Evolutionary conservation across 805 yeast species (phyloP), one percentile per base, ranked within the genome.

Genomic region (Barnettozyma sucrosica): DNA sequence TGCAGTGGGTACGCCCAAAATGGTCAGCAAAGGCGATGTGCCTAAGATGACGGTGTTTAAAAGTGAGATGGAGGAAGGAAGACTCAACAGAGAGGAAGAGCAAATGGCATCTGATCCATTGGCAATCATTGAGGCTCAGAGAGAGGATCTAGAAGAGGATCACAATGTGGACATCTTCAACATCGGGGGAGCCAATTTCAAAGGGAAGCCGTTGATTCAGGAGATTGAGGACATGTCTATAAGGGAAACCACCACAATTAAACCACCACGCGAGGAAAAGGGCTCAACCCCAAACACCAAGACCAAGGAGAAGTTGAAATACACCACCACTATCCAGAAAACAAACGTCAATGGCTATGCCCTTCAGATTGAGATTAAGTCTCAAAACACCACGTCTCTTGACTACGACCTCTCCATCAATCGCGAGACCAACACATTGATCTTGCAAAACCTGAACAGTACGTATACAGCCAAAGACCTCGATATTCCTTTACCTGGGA

Each of bases 11-110:
- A 68, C 78, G 3, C 97, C 97, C 1, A 87, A 86, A 55, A 72
- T 92, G 80, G 62, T 71, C 10, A 66, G 75, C 43, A 89, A 89
- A 66, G 96, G 96, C 1, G 71, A 66, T 28, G 70, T 79, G 3
- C 69, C 76, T 4, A 56, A 59, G 10, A 71, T 82, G 1, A 72
- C 67, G 32, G 68, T 77, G 18, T 57, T 74, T 18, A 66, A 68
- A 36, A 61, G 69, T 7, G 85, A 80, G 33, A 49, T 79, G 30
- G 62, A 65, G 7, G 61, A 61, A 7, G 59, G 64, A 37, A 69
- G 67, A 13, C 57, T 75, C 23, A 69, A 70, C 46, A 63, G 67
- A 32, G 67, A 67, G 26, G 54, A 61, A 47, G 52, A 67, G 49
- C 55, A 68, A 60, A 41, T 68, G 36, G 66, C 67, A 14, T 70